Evolutionary conservation across 768 basidiomycete species (phyloP).

Genomic region (Cystobasidium onofrii): DNA sequence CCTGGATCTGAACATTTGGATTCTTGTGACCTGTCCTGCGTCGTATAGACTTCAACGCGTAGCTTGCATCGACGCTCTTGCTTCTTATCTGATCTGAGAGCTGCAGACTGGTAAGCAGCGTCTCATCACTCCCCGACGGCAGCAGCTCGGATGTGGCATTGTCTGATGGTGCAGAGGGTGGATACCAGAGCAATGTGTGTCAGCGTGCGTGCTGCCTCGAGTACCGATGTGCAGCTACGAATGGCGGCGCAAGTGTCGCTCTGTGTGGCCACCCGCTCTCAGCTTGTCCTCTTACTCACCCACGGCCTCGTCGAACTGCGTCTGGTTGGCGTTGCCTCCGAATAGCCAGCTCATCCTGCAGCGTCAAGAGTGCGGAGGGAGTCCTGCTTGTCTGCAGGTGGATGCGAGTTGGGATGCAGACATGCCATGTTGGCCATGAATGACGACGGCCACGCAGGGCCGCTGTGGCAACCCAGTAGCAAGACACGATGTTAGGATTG

Average conservation of each 20-base stretch:
- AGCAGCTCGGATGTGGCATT: slow-evolving; percentile 87
- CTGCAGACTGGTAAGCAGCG: slow-evolving; percentile 75
- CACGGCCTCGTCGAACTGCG: slow-evolving; percentile 68
- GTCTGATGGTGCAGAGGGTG: slow-evolving; percentile 51
- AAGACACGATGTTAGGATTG: too few relatives aligned
- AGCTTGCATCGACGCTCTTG: slow-evolving; percentile 72
- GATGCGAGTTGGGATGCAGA: background rate
- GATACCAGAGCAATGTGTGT: background rate
- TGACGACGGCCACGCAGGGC: background rate
- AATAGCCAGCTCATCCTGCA: slow-evolving; percentile 30
- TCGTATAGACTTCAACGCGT: slow-evolving; percentile 80
- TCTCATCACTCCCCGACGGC: slow-evolving; percentile 75
- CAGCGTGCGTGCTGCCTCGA: slow-evolving; percentile 32
- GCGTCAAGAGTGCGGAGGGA: background rate
- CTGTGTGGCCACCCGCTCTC: slow-evolving; percentile 22
- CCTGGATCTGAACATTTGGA: slow-evolving; percentile 54
- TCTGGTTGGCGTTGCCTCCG: background rate
- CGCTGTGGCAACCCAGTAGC: too few relatives aligned
- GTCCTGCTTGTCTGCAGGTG: background rate
- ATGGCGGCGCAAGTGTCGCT: slow-evolving; percentile 1
- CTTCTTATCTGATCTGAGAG: slow-evolving; percentile 95
- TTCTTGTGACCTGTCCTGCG: slow-evolving; percentile 84
- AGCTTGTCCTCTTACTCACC: slow-evolving; percentile 51
- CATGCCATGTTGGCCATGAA: background rate
- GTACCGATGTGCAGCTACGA: background rate